These are phyloP conservation scores for Paraconiothyrium brasiliense DNA, from an alignment of 2,329 filamentous ascomycete genomes.

Conservation along the genomic window DNA sequence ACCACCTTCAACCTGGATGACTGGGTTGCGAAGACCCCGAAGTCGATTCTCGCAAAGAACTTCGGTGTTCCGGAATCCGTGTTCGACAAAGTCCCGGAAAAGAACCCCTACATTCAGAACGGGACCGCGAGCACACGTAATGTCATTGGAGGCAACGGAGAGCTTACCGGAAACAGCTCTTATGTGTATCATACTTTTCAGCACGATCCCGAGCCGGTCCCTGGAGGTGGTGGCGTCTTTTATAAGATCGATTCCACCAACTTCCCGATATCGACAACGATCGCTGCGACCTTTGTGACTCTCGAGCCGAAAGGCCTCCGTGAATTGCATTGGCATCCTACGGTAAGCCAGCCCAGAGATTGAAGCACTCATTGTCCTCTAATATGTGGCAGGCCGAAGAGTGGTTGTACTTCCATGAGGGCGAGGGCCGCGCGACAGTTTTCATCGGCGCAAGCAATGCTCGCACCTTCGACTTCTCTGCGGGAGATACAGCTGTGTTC, in stretches of 20 bases:
- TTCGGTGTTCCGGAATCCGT: slow-evolving; percentile 69
- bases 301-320: slow-evolving; percentile 70
- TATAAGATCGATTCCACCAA: slow-evolving; percentile 73
- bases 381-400: slow-evolving; percentile 63
- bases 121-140: slow-evolving; percentile 59
- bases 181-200: slow-evolving; percentile 70
- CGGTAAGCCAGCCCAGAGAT: slow-evolving; percentile 54
- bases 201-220: slow-evolving; percentile 65
- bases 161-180: slow-evolving; percentile 65
- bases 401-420: slow-evolving; percentile 76
- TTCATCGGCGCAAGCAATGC: slow-evolving; percentile 70
- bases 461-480: slow-evolving; percentile 72
- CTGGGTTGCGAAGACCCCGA: slow-evolving; percentile 74
- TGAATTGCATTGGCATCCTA: slow-evolving; percentile 76
- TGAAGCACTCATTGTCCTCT: slow-evolving; percentile 4
- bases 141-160: slow-evolving; percentile 59
- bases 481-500: slow-evolving; percentile 75
- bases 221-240: slow-evolving; percentile 69
- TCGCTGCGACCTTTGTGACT: slow-evolving; percentile 71
- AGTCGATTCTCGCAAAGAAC: slow-evolving; percentile 72
- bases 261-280: slow-evolving; percentile 72
- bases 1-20: slow-evolving; percentile 77
- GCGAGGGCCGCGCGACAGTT: slow-evolving; percentile 68
- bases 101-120: slow-evolving; percentile 70
- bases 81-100: slow-evolving; percentile 66